These are phyloP conservation scores for Crithidia acanthocephali DNA, from an alignment of 208 protist genomes.

Conservation along the genomic window DNA sequence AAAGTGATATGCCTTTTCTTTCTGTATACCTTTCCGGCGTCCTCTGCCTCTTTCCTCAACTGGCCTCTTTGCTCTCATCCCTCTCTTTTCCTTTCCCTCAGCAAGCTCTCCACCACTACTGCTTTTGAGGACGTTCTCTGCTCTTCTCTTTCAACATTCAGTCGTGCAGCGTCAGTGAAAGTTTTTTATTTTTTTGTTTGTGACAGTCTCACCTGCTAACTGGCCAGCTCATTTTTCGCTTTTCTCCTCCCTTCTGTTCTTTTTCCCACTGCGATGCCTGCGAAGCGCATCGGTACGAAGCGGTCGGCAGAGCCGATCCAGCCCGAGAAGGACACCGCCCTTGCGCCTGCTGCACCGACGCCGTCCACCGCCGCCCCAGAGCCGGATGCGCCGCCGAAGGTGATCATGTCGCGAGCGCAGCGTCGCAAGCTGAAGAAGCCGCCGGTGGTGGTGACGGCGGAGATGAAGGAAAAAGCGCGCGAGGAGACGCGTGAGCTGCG, in stretches of 20 bases:
- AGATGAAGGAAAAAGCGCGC: conserved; percentile 79
- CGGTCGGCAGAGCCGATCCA: conserved; percentile 16
- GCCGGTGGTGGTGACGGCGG: conserved; percentile 67
- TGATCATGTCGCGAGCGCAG: conserved; percentile 82
- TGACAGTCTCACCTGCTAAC: too few relatives aligned
- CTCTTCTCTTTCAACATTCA: too few relatives aligned
- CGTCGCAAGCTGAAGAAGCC: conserved; percentile 81
- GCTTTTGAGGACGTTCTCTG: too few relatives aligned
- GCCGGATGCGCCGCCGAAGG: conserved; percentile 36
- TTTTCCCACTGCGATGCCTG: conserved; percentile 8
- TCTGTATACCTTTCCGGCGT: too few relatives aligned
- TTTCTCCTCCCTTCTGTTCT: background rate
- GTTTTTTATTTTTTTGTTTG: too few relatives aligned
- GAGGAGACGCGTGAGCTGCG: conserved; percentile 85
- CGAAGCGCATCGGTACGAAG: conserved; percentile 23
- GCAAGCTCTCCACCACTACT: too few relatives aligned
- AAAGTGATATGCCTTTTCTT: too few relatives aligned
- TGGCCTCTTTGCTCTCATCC: too few relatives aligned
- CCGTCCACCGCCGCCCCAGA: background rate
- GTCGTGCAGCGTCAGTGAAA: too few relatives aligned
- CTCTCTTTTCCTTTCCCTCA: too few relatives aligned
- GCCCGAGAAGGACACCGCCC: background rate
- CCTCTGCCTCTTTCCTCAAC: too few relatives aligned
- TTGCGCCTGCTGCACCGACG: background rate
- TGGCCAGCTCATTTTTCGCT: background rate